Conservation (phyloP, 2,329 filamentous ascomycete genomes). For the Acrocalymma vagum region DNA sequence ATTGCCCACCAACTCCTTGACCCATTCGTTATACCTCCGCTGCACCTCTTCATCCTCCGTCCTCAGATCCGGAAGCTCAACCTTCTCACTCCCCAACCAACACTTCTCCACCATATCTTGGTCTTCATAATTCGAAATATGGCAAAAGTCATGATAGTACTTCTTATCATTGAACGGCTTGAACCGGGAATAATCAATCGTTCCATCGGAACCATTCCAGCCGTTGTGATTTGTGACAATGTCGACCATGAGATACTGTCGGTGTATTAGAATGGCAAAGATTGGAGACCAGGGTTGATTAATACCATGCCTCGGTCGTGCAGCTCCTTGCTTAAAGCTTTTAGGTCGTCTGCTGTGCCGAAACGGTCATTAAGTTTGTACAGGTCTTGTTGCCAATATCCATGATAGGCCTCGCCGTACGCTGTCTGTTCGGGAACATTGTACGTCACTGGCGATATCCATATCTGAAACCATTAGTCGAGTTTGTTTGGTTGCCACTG, state of each 20-base stretch:
- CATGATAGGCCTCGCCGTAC: constrained; percentile 57
- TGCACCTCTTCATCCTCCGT: constrained; percentile 47
- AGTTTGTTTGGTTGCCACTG: not conserved
- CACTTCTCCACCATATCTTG: constrained; percentile 56
- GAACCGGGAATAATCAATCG: constrained; percentile 63
- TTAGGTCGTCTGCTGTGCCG: constrained; percentile 67
- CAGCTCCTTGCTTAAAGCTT: constrained; percentile 62
- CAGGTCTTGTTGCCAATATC: constrained; percentile 63
- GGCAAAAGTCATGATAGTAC: constrained; percentile 70
- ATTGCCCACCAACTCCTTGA: constrained; percentile 22
- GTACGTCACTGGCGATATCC: constrained; percentile 58
- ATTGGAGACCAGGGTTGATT: not conserved
- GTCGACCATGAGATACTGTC: constrained; percentile 67
- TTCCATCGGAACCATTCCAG: constrained; percentile 56
- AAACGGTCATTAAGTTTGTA: constrained; percentile 66
- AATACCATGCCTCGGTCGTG: constrained; percentile 64
- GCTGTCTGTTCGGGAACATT: constrained; percentile 51
- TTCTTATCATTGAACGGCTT: constrained; percentile 63
- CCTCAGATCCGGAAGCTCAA: constrained; percentile 53
- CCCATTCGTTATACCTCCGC: constrained; percentile 22
- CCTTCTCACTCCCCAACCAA: constrained; percentile 59
- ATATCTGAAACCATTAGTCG: constrained; percentile 38
- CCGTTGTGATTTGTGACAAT: constrained; percentile 67
- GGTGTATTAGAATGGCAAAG: not conserved
- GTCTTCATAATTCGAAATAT: constrained; percentile 63